Evolutionary conservation across 2,329 filamentous ascomycete species (phyloP), one percentile per base, ranked within the genome.

Genomic region (Macrophomina phaseolina): DNA sequence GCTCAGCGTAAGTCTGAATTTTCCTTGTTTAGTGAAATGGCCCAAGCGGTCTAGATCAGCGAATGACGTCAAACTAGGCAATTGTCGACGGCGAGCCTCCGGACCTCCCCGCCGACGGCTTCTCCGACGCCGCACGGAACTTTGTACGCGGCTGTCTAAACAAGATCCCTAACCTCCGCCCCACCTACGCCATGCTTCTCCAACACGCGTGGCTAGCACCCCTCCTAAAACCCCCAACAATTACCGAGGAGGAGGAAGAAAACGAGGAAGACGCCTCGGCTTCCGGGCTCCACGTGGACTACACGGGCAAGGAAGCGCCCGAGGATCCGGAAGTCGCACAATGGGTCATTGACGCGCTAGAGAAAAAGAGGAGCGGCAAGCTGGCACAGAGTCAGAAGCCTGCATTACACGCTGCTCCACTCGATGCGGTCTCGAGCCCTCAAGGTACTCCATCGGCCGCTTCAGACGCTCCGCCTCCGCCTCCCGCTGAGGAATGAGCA

Each of bases 21-120:
- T 45, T 45, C 40, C 40, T 14, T 45, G 8, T 7, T 4, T 45
- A 14, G 16, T 14, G 40, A n/a, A 45, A 18, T 18, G 4, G 40
- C 16, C 40, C 23, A 46, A 5, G 36, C 34, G 53, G 53, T 45
- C 34, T 3, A 28, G 16, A 48, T 8, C 12, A 53, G 16, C 30
- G 55, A 52, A 69, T 70, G 66, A 74, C 71, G 74, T 67, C 36
- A 28, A 66, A 30, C 71, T 18, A 99, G 95, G 95, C 95, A 66
- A 99, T 99, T 76, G 95, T 99, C 42, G 93, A 98, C 76, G 95
- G 95, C 61, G 93, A 97, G n/a, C 93, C 95, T 14, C 95, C 95
- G 11, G 89, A 91, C 74, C 87, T 99, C 38, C 95, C 95, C 0
- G 83, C 85, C 5, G 87, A 91, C 66, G 89, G 87, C 32, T 99